phyloP scores from a whole-genome alignment of 2,329 filamentous ascomycete genomes.

The Colletotrichum lupini region DNA sequence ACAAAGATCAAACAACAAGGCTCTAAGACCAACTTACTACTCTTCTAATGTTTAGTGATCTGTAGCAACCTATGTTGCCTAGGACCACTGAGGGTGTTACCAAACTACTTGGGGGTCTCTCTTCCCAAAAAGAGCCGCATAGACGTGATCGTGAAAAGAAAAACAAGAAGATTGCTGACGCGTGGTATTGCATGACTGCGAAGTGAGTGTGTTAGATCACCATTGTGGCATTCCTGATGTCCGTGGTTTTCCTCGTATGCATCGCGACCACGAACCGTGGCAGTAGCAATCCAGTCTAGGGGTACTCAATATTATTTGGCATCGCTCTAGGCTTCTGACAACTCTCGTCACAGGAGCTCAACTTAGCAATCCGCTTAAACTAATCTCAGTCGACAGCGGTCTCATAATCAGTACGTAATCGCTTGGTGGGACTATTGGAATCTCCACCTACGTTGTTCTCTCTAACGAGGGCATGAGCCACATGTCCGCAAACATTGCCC shows the following conservation, averaged over 20 bases:
- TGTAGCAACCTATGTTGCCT: too few relatives aligned
- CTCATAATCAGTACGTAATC: not conserved
- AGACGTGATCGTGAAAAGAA: too few relatives aligned
- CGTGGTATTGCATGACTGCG: not conserved
- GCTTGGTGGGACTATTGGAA: not conserved
- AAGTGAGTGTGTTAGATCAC: not conserved
- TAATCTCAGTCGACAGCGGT: not conserved
- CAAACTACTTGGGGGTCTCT: too few relatives aligned
- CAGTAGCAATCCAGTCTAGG: not conserved
- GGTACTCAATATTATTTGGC: not conserved
- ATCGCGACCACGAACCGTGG: not conserved
- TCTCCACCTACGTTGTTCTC: not conserved
- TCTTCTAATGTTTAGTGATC: not conserved
- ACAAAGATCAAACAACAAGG: not conserved
- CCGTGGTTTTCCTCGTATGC: not conserved
- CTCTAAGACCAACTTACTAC: not conserved
- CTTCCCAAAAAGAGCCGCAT: too few relatives aligned
- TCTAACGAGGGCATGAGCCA: not conserved
- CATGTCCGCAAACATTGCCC: not conserved
- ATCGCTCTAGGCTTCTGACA: not conserved
- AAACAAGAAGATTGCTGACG: too few relatives aligned
- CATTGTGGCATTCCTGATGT: not conserved
- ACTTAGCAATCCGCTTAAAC: not conserved
- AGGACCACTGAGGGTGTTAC: not conserved
- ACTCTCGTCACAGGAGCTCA: not conserved